A percentile compares a stretch with the other conserved stretches of the same genome.
These are phyloP conservation scores for Claviceps maximensis DNA, from an alignment of 2,329 filamentous ascomycete genomes.

Conservation along the genomic window DNA sequence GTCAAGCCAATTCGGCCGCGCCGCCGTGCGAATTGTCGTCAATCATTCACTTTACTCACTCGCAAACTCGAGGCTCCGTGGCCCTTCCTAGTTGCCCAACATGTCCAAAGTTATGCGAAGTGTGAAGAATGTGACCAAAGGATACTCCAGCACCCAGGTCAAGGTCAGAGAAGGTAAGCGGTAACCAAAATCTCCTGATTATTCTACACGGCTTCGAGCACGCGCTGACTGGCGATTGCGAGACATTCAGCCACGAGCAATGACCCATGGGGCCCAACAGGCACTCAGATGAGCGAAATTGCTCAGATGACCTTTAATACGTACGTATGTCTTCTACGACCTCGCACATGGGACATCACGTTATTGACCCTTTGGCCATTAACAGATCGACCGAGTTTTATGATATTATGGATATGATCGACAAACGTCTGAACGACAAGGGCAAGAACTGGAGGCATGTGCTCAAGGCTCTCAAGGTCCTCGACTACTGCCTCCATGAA, in stretches of 20 bases:
- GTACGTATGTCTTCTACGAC: conserved; percentile 39
- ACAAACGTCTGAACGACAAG: conserved; percentile 97
- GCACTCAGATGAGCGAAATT: conserved; percentile 97
- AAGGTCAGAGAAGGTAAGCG: conserved; percentile 86
- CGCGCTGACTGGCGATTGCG: conserved; percentile 8
- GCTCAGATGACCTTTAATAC: conserved; percentile 95
- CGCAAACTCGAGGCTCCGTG: conserved; percentile 1
- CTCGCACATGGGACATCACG: background rate
- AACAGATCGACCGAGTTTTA: conserved; percentile 88
- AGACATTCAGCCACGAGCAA: conserved; percentile 77
- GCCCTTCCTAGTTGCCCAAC: conserved; percentile 18
- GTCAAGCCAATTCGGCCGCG: background rate
- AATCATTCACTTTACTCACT: background rate
- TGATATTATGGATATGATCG: conserved; percentile 99
- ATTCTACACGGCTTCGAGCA: background rate
- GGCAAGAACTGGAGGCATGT: conserved; percentile 99
- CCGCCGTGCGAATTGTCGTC: background rate
- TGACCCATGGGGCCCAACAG: conserved; percentile 95
- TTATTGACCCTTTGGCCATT: background rate
- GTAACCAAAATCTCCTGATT: background rate
- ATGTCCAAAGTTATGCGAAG: conserved; percentile 98
- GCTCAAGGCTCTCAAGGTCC: conserved; percentile 89
- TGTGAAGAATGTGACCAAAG: conserved; percentile 99
- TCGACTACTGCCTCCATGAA: conserved; percentile 96
- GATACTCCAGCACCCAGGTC: conserved; percentile 90